These are phyloP conservation scores for Porphyra umbilicalis DNA, from an alignment of 31 red algal species.

Conservation along the genomic window DNA sequence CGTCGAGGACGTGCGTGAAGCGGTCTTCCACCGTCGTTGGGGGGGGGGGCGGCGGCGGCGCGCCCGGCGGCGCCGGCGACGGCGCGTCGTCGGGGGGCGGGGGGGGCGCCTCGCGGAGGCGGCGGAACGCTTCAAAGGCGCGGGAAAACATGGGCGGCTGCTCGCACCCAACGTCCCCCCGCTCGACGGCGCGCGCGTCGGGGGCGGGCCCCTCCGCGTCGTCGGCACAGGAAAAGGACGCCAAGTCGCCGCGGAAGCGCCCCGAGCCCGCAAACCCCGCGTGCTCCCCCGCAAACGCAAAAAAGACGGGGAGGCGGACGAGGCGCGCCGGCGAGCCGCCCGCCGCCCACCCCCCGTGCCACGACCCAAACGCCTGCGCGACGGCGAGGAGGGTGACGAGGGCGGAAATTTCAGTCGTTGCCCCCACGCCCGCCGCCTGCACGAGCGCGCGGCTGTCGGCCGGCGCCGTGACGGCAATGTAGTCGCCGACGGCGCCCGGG, in stretches of 20 bases:
- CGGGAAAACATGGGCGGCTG: not conserved
- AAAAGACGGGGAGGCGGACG: not conserved
- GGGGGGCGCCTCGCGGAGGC: too few species aligned
- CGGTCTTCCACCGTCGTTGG: too few species aligned
- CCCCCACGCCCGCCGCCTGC: not conserved
- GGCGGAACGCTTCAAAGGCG: not conserved
- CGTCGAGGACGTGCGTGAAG: too few species aligned
- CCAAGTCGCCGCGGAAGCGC: not conserved
- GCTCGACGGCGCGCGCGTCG: not conserved
- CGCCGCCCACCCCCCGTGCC: not conserved
- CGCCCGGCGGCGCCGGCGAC: not conserved
- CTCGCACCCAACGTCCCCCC: not conserved
- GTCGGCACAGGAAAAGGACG: not conserved
- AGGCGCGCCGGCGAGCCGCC: not conserved
- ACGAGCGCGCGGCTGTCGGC: not conserved
- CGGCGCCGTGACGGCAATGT: not conserved
- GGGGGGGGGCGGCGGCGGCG: too few species aligned
- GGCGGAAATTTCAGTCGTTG: not conserved
- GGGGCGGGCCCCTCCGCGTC: not conserved
- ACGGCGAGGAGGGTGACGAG: not conserved
- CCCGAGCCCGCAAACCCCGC: not conserved
- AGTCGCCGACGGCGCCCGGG: not conserved
- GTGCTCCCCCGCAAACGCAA: not conserved
- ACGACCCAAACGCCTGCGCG: not conserved
- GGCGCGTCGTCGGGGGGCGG: not conserved